Evolutionary conservation across 345 rosid genomes (phyloP).

Genomic region (Turnera subulata): DNA sequence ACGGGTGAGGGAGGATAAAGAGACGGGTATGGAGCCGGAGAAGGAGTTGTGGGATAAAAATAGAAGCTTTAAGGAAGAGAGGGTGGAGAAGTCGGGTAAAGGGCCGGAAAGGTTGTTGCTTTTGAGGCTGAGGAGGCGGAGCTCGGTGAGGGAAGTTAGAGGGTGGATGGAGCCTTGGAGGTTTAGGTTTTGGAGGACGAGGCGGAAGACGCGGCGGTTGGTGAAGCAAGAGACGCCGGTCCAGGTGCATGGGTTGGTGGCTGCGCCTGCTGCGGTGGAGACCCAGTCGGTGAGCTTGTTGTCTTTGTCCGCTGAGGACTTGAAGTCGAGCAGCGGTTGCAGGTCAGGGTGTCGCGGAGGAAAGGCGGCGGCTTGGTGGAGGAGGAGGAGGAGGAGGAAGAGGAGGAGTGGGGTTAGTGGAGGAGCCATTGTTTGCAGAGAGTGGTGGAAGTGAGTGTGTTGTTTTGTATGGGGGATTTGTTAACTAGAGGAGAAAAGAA

Average conservation of each 20-base stretch:
- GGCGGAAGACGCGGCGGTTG: slow-evolving; percentile 52
- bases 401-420: slow-evolving; percentile 8
- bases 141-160: slow-evolving; percentile 54
- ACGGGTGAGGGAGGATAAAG: slow-evolving; percentile 41
- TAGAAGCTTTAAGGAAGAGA: slow-evolving; percentile 68
- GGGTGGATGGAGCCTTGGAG: slow-evolving; percentile 48
- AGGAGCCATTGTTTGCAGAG: slow-evolving; percentile 4
- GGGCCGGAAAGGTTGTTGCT: slow-evolving; percentile 57
- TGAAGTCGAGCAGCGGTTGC: slow-evolving; percentile 49
- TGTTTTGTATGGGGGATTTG: neutral
- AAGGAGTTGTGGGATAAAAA: slow-evolving; percentile 69
- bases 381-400: slow-evolving; percentile 5
- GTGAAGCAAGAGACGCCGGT: slow-evolving; percentile 60
- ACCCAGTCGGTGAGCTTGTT: slow-evolving; percentile 60
- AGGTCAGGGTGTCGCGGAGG: slow-evolving; percentile 63
- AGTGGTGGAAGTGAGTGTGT: slow-evolving; percentile 6
- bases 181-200: slow-evolving; percentile 60
- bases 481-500: slow-evolving; percentile 11
- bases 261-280: slow-evolving; percentile 41
- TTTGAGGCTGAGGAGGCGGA: slow-evolving; percentile 78
- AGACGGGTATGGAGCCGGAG: slow-evolving; percentile 57
- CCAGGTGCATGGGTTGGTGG: slow-evolving; percentile 54
- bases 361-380: slow-evolving; percentile 25
- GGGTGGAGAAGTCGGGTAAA: slow-evolving; percentile 57
- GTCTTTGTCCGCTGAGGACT: slow-evolving; percentile 47